A percentile compares a stretch with the other conserved stretches of the same genome.
phyloP scores from a whole-genome alignment of 306 rosid species.

The Senna tora region DNA sequence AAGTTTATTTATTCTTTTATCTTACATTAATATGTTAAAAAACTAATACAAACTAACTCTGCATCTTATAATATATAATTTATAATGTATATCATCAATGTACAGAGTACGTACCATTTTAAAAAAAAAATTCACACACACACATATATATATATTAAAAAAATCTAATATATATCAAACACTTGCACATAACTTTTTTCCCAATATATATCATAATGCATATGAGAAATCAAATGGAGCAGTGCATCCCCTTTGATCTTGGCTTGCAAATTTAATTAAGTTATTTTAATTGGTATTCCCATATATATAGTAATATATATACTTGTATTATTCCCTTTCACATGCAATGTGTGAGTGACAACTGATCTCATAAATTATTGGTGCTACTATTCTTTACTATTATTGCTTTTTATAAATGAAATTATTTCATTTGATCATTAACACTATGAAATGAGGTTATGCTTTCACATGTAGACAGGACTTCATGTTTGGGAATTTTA shows the following conservation, averaged over 20 bases:
- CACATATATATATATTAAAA: too few species aligned
- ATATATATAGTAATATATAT: slow-evolving; percentile 2
- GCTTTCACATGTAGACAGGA: slow-evolving; percentile 47
- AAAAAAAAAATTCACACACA: too few species aligned
- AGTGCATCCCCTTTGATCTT: slow-evolving; percentile 45
- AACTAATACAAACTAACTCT: too few species aligned
- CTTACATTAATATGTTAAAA: too few species aligned
- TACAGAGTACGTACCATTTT: too few species aligned
- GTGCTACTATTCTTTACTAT: slow-evolving; percentile 29
- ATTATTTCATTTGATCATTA: slow-evolving; percentile 24
- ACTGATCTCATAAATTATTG: slow-evolving; percentile 38
- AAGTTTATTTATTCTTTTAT: too few species aligned
- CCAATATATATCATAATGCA: too few species aligned
- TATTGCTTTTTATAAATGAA: slow-evolving; percentile 9
- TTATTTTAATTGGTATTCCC: neutral
- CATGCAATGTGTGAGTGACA: slow-evolving; percentile 50
- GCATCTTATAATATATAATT: neutral
- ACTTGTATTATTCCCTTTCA: slow-evolving; percentile 47
- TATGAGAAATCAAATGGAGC: slow-evolving; percentile 10
- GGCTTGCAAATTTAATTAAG: neutral
- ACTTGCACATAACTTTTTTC: too few species aligned
- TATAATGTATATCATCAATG: too few species aligned
- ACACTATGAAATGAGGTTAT: slow-evolving; percentile 35
- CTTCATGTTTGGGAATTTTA: slow-evolving; percentile 44
- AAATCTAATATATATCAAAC: too few species aligned